Percentiles rank a stretch among this genome's conserved stretches.
Conservation (phyloP, 2,329 filamentous ascomycete species). For the Endoconidiophora laricicola region DNA sequence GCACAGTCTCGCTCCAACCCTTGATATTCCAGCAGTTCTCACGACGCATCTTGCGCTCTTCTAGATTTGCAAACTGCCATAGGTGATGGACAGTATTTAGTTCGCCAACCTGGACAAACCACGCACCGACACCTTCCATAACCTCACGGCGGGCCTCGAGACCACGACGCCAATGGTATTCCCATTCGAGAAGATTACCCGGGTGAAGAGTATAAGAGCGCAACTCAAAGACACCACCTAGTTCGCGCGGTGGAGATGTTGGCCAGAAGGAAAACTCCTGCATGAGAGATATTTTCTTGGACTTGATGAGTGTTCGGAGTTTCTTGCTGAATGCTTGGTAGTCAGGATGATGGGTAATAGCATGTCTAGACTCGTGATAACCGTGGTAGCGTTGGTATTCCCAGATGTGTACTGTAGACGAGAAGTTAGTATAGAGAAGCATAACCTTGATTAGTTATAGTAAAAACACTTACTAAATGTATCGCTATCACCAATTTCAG, state of each 20-base stretch:
- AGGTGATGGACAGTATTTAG: slow-evolving; percentile 95
- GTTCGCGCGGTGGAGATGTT: slow-evolving; percentile 71
- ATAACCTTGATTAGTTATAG: not conserved
- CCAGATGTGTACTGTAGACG: slow-evolving; percentile 78
- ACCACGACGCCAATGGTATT: slow-evolving; percentile 91
- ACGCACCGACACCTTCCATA: slow-evolving; percentile 96
- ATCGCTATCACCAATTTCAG: slow-evolving; percentile 91
- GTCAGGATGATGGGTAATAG: slow-evolving; percentile 66
- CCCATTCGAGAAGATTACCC: slow-evolving; percentile 93
- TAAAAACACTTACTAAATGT: slow-evolving; percentile 58
- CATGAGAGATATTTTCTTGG: slow-evolving; percentile 85
- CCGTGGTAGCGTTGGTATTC: slow-evolving; percentile 96
- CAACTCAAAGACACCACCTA: slow-evolving; percentile 89
- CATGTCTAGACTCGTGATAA: slow-evolving; percentile 81
- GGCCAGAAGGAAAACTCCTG: slow-evolving; percentile 99
- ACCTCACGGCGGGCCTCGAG: slow-evolving; percentile 83
- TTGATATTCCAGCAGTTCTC: slow-evolving; percentile 93
- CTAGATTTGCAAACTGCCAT: slow-evolving; percentile 95
- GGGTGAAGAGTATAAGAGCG: slow-evolving; percentile 93
- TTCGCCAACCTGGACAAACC: slow-evolving; percentile 97
- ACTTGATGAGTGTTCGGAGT: slow-evolving; percentile 68
- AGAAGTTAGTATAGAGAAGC: not conserved
- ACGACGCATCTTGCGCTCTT: slow-evolving; percentile 75
- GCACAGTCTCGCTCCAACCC: slow-evolving; percentile 92
- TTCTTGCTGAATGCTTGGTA: slow-evolving; percentile 71